These are phyloP conservation scores for Oryza rufipogon DNA, from an alignment of 176 grass and related monocot genomes.

Conservation along the genomic window DNA sequence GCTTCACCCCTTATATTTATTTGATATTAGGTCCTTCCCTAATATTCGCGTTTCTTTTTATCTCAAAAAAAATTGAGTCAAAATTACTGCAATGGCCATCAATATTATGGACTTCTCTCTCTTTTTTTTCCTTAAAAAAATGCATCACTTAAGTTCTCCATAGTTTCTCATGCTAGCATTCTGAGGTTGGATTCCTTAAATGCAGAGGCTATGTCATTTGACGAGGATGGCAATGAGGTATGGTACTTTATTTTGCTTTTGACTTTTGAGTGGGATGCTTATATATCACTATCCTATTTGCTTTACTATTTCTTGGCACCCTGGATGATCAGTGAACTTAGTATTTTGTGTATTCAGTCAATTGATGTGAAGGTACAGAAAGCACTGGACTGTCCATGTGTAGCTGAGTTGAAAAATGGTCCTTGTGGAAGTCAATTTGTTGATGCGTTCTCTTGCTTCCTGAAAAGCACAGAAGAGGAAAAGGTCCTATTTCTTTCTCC, in stretches of 20 bases:
- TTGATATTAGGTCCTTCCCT: no score
- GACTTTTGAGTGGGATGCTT: constrained; percentile 15
- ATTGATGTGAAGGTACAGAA: constrained; percentile 80
- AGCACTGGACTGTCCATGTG: constrained; percentile 87
- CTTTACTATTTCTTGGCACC: constrained; percentile 28
- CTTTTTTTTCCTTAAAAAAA: not conserved
- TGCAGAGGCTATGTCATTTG: constrained; percentile 80
- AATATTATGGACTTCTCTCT: not conserved
- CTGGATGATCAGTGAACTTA: not conserved
- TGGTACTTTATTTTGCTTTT: constrained; percentile 32
- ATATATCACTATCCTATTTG: constrained; percentile 16
- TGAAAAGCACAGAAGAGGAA: constrained; percentile 81
- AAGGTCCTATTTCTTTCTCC: constrained; percentile 58
- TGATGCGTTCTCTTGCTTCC: constrained; percentile 87
- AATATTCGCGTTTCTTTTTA: no score
- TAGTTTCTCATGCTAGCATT: constrained; percentile 1
- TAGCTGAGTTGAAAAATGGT: constrained; percentile 90
- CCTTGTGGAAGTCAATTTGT: constrained; percentile 81
- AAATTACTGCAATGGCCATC: not conserved
- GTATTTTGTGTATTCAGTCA: constrained; percentile 63
- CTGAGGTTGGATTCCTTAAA: constrained; percentile 35
- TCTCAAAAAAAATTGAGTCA: not conserved
- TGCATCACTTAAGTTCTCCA: not conserved
- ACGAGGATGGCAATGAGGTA: constrained; percentile 59
- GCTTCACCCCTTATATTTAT: no score